Conservation (phyloP, 78 protist species). For the Mastigamoeba balamuthi region DNA sequence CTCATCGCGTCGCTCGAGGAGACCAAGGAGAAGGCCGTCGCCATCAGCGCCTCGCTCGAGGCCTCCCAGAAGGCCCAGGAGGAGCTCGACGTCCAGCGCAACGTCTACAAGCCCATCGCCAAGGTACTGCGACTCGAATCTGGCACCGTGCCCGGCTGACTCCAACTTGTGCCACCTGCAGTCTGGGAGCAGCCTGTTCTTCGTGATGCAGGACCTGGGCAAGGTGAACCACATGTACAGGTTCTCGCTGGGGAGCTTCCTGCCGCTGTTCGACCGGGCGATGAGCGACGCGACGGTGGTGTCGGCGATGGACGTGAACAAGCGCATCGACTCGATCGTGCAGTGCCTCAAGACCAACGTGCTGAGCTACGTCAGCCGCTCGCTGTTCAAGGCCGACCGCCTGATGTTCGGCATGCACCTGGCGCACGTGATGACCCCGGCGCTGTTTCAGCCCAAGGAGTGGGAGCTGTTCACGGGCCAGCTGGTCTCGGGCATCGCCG, state of each 20-base stretch:
- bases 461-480: conserved; percentile 39
- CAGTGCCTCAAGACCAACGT: neutral
- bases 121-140: neutral
- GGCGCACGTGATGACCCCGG: conserved; percentile 17
- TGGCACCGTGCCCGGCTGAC: neutral
- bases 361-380: conserved; percentile 21
- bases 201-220: conserved; percentile 28
- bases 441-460: conserved; percentile 1
- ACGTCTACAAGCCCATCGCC: conserved; percentile 57
- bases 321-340: neutral
- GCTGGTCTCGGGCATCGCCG: too few species aligned
- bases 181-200: conserved; percentile 40
- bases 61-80: conserved; percentile 15
- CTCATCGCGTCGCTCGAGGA: conserved; percentile 60
- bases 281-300: neutral
- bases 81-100: conserved; percentile 51
- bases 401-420: conserved; percentile 48
- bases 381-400: conserved; percentile 72
- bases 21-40: conserved; percentile 30
- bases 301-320: neutral
- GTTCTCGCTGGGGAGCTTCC: conserved; percentile 44
- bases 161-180: too few species aligned
- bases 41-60: conserved; percentile 31
- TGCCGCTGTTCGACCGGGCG: conserved; percentile 12
- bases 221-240: conserved; percentile 68